Evolutionary conservation across 1,284 basidiomycete species (phyloP).

Genomic region (Ganoderma lucidum): DNA sequence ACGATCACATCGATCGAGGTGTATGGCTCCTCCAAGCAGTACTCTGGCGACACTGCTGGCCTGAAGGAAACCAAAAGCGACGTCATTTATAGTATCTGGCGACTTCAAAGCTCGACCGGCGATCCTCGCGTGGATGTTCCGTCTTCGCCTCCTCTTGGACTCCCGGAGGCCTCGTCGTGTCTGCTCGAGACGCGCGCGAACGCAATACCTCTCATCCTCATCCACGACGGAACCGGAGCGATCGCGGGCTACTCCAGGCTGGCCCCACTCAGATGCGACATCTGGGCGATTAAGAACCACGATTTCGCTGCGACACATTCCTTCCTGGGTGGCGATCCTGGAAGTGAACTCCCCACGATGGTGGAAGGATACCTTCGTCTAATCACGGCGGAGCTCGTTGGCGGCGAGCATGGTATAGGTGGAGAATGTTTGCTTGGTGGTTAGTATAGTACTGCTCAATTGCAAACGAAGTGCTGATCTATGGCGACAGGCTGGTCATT

Average conservation of each 20-base stretch:
- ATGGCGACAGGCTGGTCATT: conserved; percentile 72
- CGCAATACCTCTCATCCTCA: conserved; percentile 54
- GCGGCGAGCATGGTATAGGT: not conserved
- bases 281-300: conserved; percentile 71
- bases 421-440: conserved; percentile 63
- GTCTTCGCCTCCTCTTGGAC: not conserved
- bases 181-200: not conserved
- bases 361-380: conserved; percentile 42
- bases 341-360: conserved; percentile 56
- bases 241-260: conserved; percentile 60
- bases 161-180: no score
- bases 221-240: conserved; percentile 78
- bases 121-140: not conserved
- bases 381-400: not conserved
- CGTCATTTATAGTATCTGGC: conserved; percentile 2
- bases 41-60: conserved; percentile 44
- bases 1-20: conserved; percentile 71
- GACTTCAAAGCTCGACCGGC: not conserved
- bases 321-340: conserved; percentile 52
- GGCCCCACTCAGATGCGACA: conserved; percentile 51
- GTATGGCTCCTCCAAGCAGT: conserved; percentile 52
- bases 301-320: conserved; percentile 43
- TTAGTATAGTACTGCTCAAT: conserved; percentile 38
- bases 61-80: not conserved
- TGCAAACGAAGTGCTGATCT: not conserved